Base-by-base conservation (phyloP, 2,329 filamentous ascomycete genomes). In the Cladorrhinum sp. region DNA sequence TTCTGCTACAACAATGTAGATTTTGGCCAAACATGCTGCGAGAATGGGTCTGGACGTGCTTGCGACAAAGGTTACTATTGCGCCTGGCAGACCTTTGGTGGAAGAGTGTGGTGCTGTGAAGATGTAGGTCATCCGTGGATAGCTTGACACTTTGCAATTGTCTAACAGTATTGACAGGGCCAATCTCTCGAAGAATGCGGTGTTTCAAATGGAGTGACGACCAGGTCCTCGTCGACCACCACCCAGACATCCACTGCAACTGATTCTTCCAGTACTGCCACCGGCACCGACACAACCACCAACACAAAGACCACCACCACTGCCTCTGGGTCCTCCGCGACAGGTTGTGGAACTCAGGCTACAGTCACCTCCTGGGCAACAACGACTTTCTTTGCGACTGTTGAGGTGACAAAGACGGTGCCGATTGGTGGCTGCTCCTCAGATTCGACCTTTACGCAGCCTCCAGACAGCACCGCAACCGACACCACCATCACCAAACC, bases 1-100 rank as follows among this genome's bases (percentile, higher is more conserved):
- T 68, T 68, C 29, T 68, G 66, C 61, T 68, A 68, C 62, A 68
- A 68, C 58, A 58, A 64, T 22, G 64, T 61, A 20, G 63, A 67
- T 9, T 36, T 68, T n/a, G 50, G 52, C 32, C 66, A 68, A 55
- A 64, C 64, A 1, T 68, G 66, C 49, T 68, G 66, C 57, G 64
- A 63, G 41, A 68, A 68, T 29, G 65, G 63, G 1, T 68, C 66
- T 22, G 66, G 66, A 13, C 64, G 66, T 66, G 65, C 66, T 16
- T 68, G 66, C 24, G 65, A 68, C 10, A 50, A 25, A 1, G 66
- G 66, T 3, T 68, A 60, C 27, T 68, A 68, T 23, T 68, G 66
- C 50, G 65, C 66, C 1, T 68, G 66, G 66, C 62, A 65, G 20
- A 59, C 60, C 4, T 64, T 68, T 51, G 64, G 62, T 3, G 65